Percentiles rank a stretch among this genome's conserved stretches.
These are phyloP conservation scores for Suhomyces emberorum DNA, from an alignment of 805 yeast genomes.

Conservation along the genomic window DNA sequence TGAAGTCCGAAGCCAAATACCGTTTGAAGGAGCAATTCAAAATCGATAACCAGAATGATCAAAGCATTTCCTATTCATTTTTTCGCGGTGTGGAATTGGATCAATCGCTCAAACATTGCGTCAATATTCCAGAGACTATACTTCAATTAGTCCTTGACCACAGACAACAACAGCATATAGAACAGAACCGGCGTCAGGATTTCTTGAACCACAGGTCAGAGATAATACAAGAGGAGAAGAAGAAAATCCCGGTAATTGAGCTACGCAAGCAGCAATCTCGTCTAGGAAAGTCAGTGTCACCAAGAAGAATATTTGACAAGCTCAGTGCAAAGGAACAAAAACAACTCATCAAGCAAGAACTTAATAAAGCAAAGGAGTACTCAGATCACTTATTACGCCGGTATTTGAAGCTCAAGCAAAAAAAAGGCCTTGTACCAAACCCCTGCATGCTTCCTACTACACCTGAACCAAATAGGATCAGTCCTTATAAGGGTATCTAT, in stretches of 20 bases:
- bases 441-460: conserved; percentile 33
- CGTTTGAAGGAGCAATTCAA: conserved; percentile 5
- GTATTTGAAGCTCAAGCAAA: conserved; percentile 28
- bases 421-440: conserved; percentile 23
- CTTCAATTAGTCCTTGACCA: no score
- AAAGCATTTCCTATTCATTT: background rate
- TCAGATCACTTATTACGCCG: conserved; percentile 21
- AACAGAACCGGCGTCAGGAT: conserved; percentile 18
- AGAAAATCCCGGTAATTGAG: conserved; percentile 4
- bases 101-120: no score
- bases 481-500: conserved; percentile 8
- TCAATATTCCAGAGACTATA: background rate
- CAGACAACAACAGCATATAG: no score
- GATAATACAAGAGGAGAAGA: conserved; percentile 9
- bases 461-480: conserved; percentile 9
- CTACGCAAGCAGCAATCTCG: conserved; percentile 5
- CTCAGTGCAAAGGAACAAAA: conserved; percentile 10
- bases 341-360: conserved; percentile 12
- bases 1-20: conserved; percentile 3
- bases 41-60: background rate
- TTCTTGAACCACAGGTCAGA: conserved; percentile 6
- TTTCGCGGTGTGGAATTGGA: conserved; percentile 1
- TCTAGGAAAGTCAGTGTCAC: conserved; percentile 1
- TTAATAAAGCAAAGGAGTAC: conserved; percentile 12
- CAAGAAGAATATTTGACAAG: conserved; percentile 2